Percentiles rank a stretch among this genome's conserved stretches.
These are phyloP conservation scores for Liquidambar formosana DNA, from an alignment of 164 flowering plant species.

Conservation along the genomic window DNA sequence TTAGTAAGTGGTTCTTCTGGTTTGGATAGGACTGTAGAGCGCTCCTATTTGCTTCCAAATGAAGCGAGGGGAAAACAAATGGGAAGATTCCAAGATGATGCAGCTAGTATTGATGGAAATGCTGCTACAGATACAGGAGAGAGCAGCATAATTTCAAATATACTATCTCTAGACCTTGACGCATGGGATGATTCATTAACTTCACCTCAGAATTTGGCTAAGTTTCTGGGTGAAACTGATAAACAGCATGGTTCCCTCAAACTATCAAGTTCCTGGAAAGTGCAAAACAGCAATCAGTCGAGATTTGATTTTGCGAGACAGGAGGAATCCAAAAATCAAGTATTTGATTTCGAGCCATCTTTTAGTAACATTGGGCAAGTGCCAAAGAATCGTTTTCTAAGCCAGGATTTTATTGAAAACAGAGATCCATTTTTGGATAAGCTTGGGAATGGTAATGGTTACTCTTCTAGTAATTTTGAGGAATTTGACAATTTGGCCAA, in stretches of 20 bases:
- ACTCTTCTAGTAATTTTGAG: conserved; percentile 25
- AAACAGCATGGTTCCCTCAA: conserved; percentile 32
- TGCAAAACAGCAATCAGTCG: conserved; percentile 55
- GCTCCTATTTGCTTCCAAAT: conserved; percentile 26
- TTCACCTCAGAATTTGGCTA: conserved; percentile 53
- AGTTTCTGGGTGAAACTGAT: conserved; percentile 43
- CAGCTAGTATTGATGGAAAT: conserved; percentile 10
- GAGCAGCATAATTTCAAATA: conserved; percentile 65
- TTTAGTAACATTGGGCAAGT: conserved; percentile 23
- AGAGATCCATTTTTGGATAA: conserved; percentile 29
- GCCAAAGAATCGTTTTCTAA: conserved; percentile 20
- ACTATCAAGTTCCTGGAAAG: conserved; percentile 41
- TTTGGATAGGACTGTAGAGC: conserved; percentile 17
- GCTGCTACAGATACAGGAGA: conserved; percentile 44
- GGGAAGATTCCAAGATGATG: conserved; percentile 28
- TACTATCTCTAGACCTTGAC: conserved; percentile 61
- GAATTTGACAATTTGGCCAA: conserved; percentile 28
- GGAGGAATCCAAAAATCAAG: conserved; percentile 40
- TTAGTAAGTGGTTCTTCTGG: conserved; percentile 16
- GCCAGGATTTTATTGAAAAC: conserved; percentile 29
- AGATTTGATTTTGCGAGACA: conserved; percentile 77
- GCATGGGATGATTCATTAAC: conserved; percentile 59
- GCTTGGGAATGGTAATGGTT: conserved; percentile 31
- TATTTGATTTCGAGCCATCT: conserved; percentile 31
- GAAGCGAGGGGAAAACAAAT: conserved; percentile 26